Percentiles rank a stretch among this genome's conserved stretches.
These are phyloP conservation scores for Chrysosporium queenslandicum DNA, from an alignment of 2,329 filamentous ascomycete species.

Conservation along the genomic window DNA sequence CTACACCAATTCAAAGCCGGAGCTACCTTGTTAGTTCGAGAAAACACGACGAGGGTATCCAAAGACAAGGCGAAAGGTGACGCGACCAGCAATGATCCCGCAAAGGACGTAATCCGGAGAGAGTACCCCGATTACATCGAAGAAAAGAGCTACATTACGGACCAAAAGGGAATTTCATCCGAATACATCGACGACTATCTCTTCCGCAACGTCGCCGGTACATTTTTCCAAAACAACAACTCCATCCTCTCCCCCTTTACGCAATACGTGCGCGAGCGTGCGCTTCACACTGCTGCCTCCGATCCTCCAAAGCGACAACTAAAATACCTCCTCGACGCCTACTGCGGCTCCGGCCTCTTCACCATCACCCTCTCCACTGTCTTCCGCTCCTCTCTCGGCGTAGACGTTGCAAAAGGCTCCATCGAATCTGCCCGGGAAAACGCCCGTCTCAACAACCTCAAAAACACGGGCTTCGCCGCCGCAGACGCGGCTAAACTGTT, in stretches of 20 bases:
- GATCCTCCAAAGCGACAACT: constrained; percentile 40
- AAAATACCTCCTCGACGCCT: constrained; percentile 90
- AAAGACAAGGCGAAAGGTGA: constrained; percentile 18
- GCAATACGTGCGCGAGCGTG: constrained; percentile 70
- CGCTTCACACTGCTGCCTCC: constrained; percentile 52
- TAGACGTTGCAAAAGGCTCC: constrained; percentile 73
- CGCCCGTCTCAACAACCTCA: constrained; percentile 63
- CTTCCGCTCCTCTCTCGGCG: constrained; percentile 71
- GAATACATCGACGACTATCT: constrained; percentile 79
- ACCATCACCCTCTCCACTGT: constrained; percentile 81
- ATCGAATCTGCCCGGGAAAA: constrained; percentile 73
- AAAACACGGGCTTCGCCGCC: constrained; percentile 72
- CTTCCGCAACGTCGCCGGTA: constrained; percentile 84
- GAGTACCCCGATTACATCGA: constrained; percentile 56
- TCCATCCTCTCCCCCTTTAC: constrained; percentile 85
- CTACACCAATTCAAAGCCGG: constrained; percentile 65
- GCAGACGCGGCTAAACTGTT: constrained; percentile 82
- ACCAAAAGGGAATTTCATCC: constrained; percentile 69
- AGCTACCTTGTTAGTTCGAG: constrained; percentile 78
- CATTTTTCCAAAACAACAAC: constrained; percentile 99
- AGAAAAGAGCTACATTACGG: constrained; percentile 78
- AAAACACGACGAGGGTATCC: constrained; percentile 58
- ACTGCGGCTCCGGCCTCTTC: constrained; percentile 95
- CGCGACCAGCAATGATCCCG: constrained; percentile 22
- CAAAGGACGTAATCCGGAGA: constrained; percentile 42